Percentiles rank a stretch among this genome's conserved stretches.
phyloP scores from a whole-genome alignment of 768 basidiomycete genomes.

The Boletus rex-veris region DNA sequence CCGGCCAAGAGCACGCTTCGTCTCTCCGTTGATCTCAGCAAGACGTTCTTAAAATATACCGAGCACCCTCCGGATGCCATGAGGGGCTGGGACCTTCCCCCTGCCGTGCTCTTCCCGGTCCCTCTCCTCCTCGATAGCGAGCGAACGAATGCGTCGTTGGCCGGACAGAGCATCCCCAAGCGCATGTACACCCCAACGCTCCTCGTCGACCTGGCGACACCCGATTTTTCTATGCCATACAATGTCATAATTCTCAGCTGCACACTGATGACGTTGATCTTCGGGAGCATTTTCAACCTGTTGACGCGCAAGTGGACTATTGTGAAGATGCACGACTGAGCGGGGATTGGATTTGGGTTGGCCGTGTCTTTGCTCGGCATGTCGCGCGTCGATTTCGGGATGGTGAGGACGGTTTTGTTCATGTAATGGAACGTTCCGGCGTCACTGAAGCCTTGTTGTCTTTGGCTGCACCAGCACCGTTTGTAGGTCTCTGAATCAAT shows the following conservation, averaged over 20 bases:
- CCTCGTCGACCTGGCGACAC: constrained; percentile 92
- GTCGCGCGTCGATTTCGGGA: no score
- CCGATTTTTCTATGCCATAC: constrained; percentile 99
- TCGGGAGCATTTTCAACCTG: constrained; percentile 88
- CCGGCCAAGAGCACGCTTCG: constrained; percentile 63
- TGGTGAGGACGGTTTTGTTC: no score
- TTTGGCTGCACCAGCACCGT: no score
- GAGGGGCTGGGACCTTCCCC: constrained; percentile 90
- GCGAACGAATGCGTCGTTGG: constrained; percentile 2
- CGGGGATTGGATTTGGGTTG: no score
- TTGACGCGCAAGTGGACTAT: constrained; percentile 81
- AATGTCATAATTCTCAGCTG: constrained; percentile 98
- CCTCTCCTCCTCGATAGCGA: not conserved
- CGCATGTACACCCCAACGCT: constrained; percentile 78
- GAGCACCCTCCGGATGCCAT: constrained; percentile 96
- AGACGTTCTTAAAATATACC: constrained; percentile 87
- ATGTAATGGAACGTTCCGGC: no score
- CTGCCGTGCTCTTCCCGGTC: constrained; percentile 65
- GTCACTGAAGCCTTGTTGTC: no score
- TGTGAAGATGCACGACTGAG: constrained; percentile 30
- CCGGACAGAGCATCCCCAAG: constrained; percentile 8
- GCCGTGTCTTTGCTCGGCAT: not conserved
- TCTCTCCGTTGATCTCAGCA: constrained; percentile 71
- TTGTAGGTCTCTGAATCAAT: no score
- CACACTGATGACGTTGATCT: constrained; percentile 86